phyloP scores from a whole-genome alignment of 805 yeast species.

The Cyberlindnera suaveolens region DNA sequence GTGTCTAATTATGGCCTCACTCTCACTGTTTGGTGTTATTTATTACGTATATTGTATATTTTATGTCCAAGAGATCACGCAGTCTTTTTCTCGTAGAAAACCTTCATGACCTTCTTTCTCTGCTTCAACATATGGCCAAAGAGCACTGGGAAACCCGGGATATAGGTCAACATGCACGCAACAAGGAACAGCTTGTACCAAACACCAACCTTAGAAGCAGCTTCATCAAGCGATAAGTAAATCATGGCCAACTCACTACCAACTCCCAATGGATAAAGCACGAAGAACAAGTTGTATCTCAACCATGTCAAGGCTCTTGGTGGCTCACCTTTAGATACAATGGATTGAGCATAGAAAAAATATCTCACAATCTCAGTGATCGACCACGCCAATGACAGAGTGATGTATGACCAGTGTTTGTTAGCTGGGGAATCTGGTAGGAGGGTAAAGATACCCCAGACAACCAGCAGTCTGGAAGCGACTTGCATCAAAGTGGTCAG shows the following conservation, averaged over 20 bases:
- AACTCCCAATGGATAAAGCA: constrained; percentile 91
- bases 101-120: constrained; percentile 68
- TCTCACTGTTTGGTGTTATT: background rate
- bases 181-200: constrained; percentile 52
- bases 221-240: constrained; percentile 64
- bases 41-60: background rate
- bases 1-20: background rate
- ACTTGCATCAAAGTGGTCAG: constrained; percentile 85
- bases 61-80: background rate
- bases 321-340: constrained; percentile 43
- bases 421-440: constrained; percentile 70
- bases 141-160: constrained; percentile 82
- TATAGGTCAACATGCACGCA: constrained; percentile 55
- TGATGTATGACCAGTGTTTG: constrained; percentile 50
- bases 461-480: constrained; percentile 73
- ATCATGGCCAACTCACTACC: constrained; percentile 71
- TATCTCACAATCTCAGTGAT: constrained; percentile 89
- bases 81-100: constrained; percentile 18
- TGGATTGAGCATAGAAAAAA: constrained; percentile 73
- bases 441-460: constrained; percentile 72
- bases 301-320: constrained; percentile 58
- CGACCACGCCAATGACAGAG: constrained; percentile 84
- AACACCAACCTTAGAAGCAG: constrained; percentile 43
- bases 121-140: constrained; percentile 87
- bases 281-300: constrained; percentile 77